A percentile compares a stretch with the other conserved stretches of the same genome.
Conservation (phyloP, 1,139 yeast species). For the Debaryomyces sp. region DNA sequence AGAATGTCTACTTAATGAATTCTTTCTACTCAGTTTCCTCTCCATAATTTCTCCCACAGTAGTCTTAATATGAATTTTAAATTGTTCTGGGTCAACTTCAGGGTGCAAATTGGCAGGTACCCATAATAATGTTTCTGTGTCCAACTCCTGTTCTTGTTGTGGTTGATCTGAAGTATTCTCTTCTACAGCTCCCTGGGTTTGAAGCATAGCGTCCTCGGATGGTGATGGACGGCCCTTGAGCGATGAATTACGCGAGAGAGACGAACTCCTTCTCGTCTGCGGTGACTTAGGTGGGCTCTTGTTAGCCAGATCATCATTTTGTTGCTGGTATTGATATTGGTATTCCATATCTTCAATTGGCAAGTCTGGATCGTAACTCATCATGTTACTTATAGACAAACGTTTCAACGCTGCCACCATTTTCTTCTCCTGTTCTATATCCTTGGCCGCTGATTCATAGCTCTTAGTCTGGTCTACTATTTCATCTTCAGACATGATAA, state of each 20-base stretch:
- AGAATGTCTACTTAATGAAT: slow-evolving; percentile 34
- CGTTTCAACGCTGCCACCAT: slow-evolving; percentile 62
- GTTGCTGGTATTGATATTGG: slow-evolving; percentile 27
- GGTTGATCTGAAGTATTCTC: not conserved
- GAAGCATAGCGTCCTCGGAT: not conserved
- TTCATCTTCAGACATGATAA: slow-evolving; percentile 2
- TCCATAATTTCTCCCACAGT: slow-evolving; percentile 77
- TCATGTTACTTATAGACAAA: slow-evolving; percentile 56
- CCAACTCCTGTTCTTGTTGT: slow-evolving; percentile 26
- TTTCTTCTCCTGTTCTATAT: slow-evolving; percentile 57
- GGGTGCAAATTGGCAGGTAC: slow-evolving; percentile 96
- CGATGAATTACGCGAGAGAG: slow-evolving; percentile 4
- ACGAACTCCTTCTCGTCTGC: slow-evolving; percentile 2
- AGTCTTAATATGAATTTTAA: slow-evolving; percentile 76
- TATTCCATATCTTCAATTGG: slow-evolving; percentile 48
- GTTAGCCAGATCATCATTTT: slow-evolving; percentile 15
- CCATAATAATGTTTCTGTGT: slow-evolving; percentile 63
- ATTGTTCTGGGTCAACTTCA: slow-evolving; percentile 89
- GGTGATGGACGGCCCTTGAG: slow-evolving; percentile 1
- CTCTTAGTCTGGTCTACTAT: slow-evolving; percentile 6
- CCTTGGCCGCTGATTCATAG: slow-evolving; percentile 49
- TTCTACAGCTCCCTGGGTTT: not conserved
- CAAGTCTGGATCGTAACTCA: slow-evolving; percentile 59
- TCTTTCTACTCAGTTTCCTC: slow-evolving; percentile 36
- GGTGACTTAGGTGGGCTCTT: slow-evolving; percentile 6